Evolutionary conservation across 768 basidiomycete species (phyloP).

Genomic region (Rhodotorula toruloides): DNA sequence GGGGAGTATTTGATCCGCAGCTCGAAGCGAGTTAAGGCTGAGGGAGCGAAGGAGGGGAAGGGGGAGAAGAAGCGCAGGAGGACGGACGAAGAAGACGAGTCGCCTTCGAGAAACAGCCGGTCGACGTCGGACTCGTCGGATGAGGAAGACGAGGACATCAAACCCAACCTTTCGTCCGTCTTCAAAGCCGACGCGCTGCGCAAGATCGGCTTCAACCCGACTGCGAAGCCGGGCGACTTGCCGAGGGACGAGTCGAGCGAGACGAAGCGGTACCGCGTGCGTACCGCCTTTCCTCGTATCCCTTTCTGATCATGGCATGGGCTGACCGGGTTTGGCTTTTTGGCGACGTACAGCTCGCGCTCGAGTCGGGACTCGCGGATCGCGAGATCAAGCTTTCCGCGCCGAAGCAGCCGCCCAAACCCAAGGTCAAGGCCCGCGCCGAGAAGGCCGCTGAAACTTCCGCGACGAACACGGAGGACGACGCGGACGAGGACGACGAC

Average conservation of each 20-base stretch:
- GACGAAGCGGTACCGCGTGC: slow-evolving; percentile 11
- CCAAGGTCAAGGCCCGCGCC: background rate
- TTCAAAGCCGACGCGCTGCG: slow-evolving; percentile 21
- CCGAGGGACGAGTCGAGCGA: slow-evolving; percentile 14
- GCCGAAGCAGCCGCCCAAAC: slow-evolving; percentile 10
- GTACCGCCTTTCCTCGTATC: background rate
- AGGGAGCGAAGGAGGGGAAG: background rate
- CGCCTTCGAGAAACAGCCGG: no score
- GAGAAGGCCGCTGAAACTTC: no score
- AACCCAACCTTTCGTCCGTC: background rate
- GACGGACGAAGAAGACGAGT: no score
- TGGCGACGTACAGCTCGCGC: background rate
- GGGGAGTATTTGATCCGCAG: slow-evolving; percentile 19
- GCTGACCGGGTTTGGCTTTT: background rate
- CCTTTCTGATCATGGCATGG: background rate
- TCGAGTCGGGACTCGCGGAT: slow-evolving; percentile 11
- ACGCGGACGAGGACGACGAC: slow-evolving; percentile 27
- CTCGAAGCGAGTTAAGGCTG: slow-evolving; percentile 1
- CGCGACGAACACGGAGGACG: background rate
- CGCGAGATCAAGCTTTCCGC: slow-evolving; percentile 22
- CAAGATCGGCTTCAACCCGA: slow-evolving; percentile 33
- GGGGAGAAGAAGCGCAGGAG: background rate
- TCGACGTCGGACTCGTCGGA: no score
- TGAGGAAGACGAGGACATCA: no score
- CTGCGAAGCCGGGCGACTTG: slow-evolving; percentile 3